Base-by-base conservation (phyloP, 2,329 filamentous ascomycete species). In the Alternaria atra region DNA sequence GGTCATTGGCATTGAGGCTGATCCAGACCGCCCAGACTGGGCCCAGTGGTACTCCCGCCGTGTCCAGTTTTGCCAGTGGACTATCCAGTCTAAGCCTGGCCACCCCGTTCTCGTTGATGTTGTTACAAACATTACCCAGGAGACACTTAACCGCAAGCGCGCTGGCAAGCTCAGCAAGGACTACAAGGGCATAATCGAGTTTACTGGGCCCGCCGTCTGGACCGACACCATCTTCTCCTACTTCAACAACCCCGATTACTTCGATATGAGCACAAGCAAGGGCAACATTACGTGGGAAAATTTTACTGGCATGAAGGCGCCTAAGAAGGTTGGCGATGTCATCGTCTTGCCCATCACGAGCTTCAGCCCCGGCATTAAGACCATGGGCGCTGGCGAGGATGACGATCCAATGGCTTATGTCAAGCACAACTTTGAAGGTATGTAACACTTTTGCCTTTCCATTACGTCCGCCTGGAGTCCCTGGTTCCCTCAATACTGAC, bases 21-120 rank as follows among this genome's bases (percentile, higher is more conserved):
- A 99, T 75, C 93, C 95, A 0, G 93, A 98, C 79, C 88, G 95
- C 48, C 87, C 88, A 4, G 95, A 99, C 78, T 99, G 95, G 95
- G 86, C 88, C 35, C 84, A 97, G 1, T 98, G 94, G 95, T 99
- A 98, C 83, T 95, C 93, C 65, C 91, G 95, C 61, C 88, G 94
- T 65, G 94, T 99, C 63, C 95, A 98, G 77, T 98, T 99, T 80
- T 99, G 95, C 81, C 95, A 99, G 79, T 99, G 95, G 95, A 99
- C 95, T 1, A 97, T 99, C 65, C 94, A 98, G 80, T 84, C 91
- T 58, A 99, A 99, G 80, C 91, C 94, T 0, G 95, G 95, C 10
- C 95, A 99, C 77, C 95, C 95, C 0, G 89, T 97, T 12, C 85
- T 99, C 60, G 89, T 94, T 64, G 92, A 97, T 63, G 87, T 97